Base-by-base conservation (phyloP, 768 basidiomycete genomes). In the Tylopilus rubrobrunneus region DNA sequence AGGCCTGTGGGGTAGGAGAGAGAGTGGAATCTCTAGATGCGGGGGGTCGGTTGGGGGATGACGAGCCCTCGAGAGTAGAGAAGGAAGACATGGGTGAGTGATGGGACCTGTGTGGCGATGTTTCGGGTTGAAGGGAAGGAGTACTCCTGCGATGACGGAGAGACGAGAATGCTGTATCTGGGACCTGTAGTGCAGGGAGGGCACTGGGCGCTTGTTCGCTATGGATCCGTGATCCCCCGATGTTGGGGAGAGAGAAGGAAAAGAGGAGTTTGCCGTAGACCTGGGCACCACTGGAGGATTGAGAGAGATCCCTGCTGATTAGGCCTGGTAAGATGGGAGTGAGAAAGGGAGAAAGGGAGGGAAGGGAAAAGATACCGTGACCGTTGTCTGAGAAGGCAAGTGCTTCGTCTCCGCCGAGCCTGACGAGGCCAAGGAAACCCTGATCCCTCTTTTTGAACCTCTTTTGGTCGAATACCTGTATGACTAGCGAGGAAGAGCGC, bases 401-500 rank as follows among this genome's bases (percentile, higher is more conserved):
- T 15, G 79, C 83, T 57, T 85, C 80, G 39, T 78, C 60, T 45
- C 79, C 84, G 2, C 75, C 64, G 36, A 86, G 73, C 56, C 78
- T 83, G 63, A 82, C 74, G 14, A 85, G 73, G 45, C 80, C 85
- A 39, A 85, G 73, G 59, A 83, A 85, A 10, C 82, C 92, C 75
- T 94, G 92, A 67, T 94, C 92, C 62, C 85, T 82, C 69, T 84
- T 85, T 74, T 81, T 92, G 74, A 90, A 93, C 70, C 89, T 92
- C 66, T 83, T 81, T 71, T 92, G 86, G 76, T 96, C 93, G 66
- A 94, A 93, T 55, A 96, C 82, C 73, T 95, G 91, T 44, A 95
- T 88, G 25, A 80, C 78, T 63, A 95, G 79, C 61, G 82, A 77
- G 34, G 91, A 92, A 28, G 84, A 83, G 56, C 82, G 84, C 43